phyloP scores from a whole-genome alignment of 2,329 filamentous ascomycete genomes.

The Fonsecaea nubica region DNA sequence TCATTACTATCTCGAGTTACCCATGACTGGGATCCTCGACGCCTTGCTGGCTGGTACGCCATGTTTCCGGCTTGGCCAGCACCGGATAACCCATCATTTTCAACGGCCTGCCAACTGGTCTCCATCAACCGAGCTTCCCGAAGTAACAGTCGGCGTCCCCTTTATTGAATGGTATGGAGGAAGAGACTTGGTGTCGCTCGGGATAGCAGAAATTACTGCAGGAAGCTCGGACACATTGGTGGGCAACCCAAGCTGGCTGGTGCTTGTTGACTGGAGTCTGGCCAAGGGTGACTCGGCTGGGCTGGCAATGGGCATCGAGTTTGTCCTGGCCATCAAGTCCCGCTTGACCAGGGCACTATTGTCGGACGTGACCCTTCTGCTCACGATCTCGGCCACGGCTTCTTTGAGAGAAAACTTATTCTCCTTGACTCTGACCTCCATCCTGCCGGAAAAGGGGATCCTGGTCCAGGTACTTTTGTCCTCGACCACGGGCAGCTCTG shows the following conservation, averaged over 20 bases:
- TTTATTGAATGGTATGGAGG: constrained; percentile 18
- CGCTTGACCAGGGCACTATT: constrained; percentile 23
- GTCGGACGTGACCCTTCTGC: constrained; percentile 27
- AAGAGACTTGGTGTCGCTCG: constrained; percentile 17
- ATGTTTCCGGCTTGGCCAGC: not conserved
- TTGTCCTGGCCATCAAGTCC: constrained; percentile 5
- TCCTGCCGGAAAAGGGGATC: constrained; percentile 25
- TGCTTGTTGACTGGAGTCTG: constrained; percentile 9
- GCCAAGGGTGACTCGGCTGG: constrained; percentile 8
- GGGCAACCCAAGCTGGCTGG: constrained; percentile 8
- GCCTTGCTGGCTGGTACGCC: not conserved
- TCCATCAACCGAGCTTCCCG: constrained; percentile 26
- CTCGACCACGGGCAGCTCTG: constrained; percentile 7
- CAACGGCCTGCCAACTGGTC: constrained; percentile 2
- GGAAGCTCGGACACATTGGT: constrained; percentile 20
- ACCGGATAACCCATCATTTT: not conserved
- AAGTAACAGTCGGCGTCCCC: constrained; percentile 24
- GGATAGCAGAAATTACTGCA: not conserved
- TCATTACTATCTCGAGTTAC: not conserved
- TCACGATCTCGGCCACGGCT: constrained; percentile 26
- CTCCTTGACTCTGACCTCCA: constrained; percentile 30
- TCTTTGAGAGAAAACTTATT: constrained; percentile 31
- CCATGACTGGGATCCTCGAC: not conserved
- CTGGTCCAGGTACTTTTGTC: constrained; percentile 23
- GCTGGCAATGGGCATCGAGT: constrained; percentile 3